Percentiles rank a stretch among this genome's conserved stretches.
These are phyloP conservation scores for Apostasia ramifera DNA, from an alignment of 106 monocot species.

Conservation along the genomic window DNA sequence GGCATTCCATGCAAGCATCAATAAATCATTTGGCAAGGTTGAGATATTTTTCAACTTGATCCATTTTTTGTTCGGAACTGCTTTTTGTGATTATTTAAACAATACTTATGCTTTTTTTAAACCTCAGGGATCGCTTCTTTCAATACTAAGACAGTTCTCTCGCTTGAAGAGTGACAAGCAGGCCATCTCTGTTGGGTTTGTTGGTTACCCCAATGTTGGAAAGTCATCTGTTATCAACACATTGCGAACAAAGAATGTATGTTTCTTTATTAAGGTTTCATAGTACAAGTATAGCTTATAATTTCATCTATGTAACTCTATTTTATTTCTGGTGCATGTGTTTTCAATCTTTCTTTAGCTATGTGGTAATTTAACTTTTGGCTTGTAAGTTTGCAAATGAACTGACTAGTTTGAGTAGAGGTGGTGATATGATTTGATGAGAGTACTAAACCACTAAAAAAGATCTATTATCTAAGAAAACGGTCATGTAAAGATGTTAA, in stretches of 20 bases:
- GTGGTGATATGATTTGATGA: too few relatives aligned
- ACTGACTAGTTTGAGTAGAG: too few relatives aligned
- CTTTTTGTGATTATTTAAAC: background rate
- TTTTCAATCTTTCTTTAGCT: too few relatives aligned
- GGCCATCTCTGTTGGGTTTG: constrained; percentile 98
- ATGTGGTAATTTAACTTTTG: too few relatives aligned
- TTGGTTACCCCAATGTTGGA: constrained; percentile 98
- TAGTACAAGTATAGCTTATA: background rate
- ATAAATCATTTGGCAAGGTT: constrained; percentile 95
- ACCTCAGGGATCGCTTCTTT: constrained; percentile 78
- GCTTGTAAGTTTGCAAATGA: too few relatives aligned
- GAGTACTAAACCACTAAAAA: too few relatives aligned
- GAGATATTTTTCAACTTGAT: background rate
- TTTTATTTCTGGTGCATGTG: too few relatives aligned
- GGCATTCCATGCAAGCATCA: constrained; percentile 96
- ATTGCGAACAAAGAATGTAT: constrained; percentile 88
- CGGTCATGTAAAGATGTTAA: too few relatives aligned
- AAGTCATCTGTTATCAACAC: constrained; percentile 99
- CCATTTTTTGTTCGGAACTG: background rate
- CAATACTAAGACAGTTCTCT: constrained; percentile 86
- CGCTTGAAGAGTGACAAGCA: constrained; percentile 96
- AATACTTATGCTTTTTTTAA: background rate
- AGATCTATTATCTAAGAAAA: too few relatives aligned
- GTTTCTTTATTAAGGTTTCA: background rate
- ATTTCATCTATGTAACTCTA: too few relatives aligned